These are phyloP conservation scores for Groenewaldozyma tartarivorans DNA, from an alignment of 805 yeast genomes.

Conservation along the genomic window DNA sequence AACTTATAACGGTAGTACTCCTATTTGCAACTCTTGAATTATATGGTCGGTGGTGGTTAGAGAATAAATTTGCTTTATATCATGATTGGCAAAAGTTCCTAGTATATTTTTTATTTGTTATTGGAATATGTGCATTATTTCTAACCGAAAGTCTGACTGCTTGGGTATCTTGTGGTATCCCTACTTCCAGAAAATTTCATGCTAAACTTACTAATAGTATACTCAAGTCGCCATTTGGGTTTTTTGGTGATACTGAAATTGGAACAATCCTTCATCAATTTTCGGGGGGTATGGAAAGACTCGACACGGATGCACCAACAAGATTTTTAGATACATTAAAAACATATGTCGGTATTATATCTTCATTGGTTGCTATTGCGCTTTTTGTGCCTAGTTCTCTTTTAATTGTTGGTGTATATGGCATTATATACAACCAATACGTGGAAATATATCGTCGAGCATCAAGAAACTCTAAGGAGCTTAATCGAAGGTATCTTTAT, in stretches of 20 bases:
- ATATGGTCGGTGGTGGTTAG: slow-evolving; percentile 67
- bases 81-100: neutral
- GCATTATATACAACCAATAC: neutral
- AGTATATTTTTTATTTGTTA: slow-evolving; percentile 47
- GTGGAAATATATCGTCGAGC: slow-evolving; percentile 42
- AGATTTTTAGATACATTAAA: neutral
- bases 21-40: neutral
- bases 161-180: slow-evolving; percentile 34
- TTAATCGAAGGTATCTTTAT: slow-evolving; percentile 56
- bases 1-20: neutral
- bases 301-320: slow-evolving; percentile 55
- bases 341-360: too few relatives aligned
- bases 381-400: neutral
- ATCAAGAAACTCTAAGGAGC: slow-evolving; percentile 69
- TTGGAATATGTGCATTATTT: slow-evolving; percentile 35
- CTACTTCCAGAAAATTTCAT: slow-evolving; percentile 37
- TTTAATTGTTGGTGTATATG: neutral
- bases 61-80: slow-evolving; percentile 26
- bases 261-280: slow-evolving; percentile 85
- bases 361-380: neutral
- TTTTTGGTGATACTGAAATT: slow-evolving; percentile 87
- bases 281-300: slow-evolving; percentile 76
- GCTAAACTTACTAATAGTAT: slow-evolving; percentile 64
- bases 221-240: slow-evolving; percentile 81
- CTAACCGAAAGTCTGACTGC: slow-evolving; percentile 48